Percentiles rank a stretch among this genome's conserved stretches.
Conservation (phyloP, 1,139 yeast genomes). For the Geotrichum australiense region DNA sequence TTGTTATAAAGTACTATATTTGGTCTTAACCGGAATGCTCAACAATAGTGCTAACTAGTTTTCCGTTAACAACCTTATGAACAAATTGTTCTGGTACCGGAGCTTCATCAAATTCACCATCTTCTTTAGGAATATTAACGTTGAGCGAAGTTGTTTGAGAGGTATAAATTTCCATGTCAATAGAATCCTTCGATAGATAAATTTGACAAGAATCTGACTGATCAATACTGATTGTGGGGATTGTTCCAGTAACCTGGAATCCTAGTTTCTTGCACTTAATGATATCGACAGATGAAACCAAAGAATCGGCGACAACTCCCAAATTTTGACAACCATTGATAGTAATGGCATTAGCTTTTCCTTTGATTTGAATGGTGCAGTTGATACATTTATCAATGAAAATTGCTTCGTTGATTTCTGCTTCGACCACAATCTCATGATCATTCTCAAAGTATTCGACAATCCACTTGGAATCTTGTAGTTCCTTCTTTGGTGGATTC, state of each 20-base stretch:
- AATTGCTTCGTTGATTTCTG: slow-evolving; percentile 79
- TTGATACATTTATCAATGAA: slow-evolving; percentile 77
- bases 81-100: slow-evolving; percentile 86
- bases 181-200: slow-evolving; percentile 64
- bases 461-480: slow-evolving; percentile 84
- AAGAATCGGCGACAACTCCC: slow-evolving; percentile 74
- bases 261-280: slow-evolving; percentile 80
- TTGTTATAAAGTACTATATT: slow-evolving; percentile 3
- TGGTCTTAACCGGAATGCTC: slow-evolving; percentile 55
- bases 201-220: slow-evolving; percentile 82
- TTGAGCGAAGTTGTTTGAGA: slow-evolving; percentile 81
- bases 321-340: slow-evolving; percentile 63
- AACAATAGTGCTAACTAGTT: slow-evolving; percentile 45
- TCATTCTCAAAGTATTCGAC: slow-evolving; percentile 67
- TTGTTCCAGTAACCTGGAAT: slow-evolving; percentile 69
- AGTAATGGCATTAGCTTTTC: slow-evolving; percentile 86
- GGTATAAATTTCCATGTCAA: slow-evolving; percentile 69
- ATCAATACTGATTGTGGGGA: slow-evolving; percentile 81
- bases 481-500: slow-evolving; percentile 67
- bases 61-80: slow-evolving; percentile 48
- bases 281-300: slow-evolving; percentile 82
- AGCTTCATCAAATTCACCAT: slow-evolving; percentile 62
- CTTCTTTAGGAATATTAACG: slow-evolving; percentile 63
- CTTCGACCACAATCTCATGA: slow-evolving; percentile 60
- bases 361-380: slow-evolving; percentile 72